These are phyloP conservation scores for Lactifluus echinatus DNA, from an alignment of 768 basidiomycete species.

Conservation along the genomic window DNA sequence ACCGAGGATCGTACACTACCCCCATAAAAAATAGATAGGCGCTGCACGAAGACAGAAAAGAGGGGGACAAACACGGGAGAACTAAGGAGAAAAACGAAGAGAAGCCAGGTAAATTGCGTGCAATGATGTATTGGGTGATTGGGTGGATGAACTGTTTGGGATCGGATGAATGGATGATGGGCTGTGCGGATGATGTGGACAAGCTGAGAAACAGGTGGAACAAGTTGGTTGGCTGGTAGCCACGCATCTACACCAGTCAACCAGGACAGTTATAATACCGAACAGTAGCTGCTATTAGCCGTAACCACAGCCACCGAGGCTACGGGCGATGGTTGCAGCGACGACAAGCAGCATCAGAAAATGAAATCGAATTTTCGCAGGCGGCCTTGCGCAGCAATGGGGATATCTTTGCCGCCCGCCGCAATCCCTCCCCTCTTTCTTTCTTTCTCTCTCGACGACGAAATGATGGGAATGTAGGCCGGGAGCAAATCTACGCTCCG, in stretches of 20 bases:
- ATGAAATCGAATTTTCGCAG: conserved; percentile 5
- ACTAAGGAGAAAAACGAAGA: background rate
- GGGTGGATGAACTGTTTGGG: background rate
- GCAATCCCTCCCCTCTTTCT: background rate
- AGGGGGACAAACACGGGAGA: background rate
- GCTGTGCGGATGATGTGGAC: background rate
- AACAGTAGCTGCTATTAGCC: background rate
- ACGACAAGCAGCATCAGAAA: background rate
- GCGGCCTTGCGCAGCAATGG: conserved; percentile 7
- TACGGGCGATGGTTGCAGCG: background rate
- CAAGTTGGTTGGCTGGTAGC: conserved; percentile 2
- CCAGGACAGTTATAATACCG: background rate
- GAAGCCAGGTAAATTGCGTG: background rate
- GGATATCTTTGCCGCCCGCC: conserved; percentile 16
- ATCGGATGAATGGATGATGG: conserved; percentile 1
- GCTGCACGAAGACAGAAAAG: conserved; percentile 1
- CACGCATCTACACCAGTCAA: conserved; percentile 14
- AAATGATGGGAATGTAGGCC: background rate
- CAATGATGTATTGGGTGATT: background rate
- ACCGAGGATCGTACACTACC: conserved; percentile 17
- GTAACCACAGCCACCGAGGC: background rate
- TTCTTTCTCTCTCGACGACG: background rate
- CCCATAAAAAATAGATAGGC: conserved; percentile 15
- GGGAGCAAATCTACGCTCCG: background rate
- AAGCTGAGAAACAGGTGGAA: conserved; percentile 5